phyloP scores from a whole-genome alignment of 345 rosid species.

The Lepidium sativum region DNA sequence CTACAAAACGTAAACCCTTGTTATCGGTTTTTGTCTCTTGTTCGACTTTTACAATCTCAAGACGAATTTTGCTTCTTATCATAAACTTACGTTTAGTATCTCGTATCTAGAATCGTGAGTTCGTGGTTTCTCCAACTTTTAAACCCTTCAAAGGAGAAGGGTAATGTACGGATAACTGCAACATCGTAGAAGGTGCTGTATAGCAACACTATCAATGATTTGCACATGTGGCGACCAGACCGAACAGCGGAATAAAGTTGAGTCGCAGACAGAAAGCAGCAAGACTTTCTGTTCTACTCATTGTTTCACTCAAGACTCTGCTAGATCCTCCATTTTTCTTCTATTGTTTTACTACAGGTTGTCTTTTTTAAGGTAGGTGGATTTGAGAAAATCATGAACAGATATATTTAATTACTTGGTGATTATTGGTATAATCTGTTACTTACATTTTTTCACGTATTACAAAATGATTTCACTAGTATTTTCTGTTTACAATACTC shows the following conservation, averaged over 20 bases:
- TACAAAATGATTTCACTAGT: no score
- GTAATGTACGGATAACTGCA: no score
- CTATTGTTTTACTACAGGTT: no score
- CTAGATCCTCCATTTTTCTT: neutral
- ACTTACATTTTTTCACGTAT: no score
- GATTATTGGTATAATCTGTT: no score
- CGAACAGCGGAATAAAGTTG: neutral
- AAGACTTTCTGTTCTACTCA: neutral
- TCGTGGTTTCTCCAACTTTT: neutral
- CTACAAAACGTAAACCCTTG: slow-evolving; percentile 17
- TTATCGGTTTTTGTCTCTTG: neutral
- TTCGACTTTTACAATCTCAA: slow-evolving; percentile 7
- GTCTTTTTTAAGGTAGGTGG: no score
- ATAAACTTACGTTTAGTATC: neutral
- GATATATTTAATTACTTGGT: no score
- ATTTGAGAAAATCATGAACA: no score
- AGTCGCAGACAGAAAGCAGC: neutral
- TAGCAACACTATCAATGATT: neutral
- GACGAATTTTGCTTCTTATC: slow-evolving; percentile 13
- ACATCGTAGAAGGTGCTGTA: no score
- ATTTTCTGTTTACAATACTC: no score
- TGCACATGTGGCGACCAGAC: neutral
- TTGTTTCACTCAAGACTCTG: neutral
- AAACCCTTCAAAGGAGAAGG: no score
- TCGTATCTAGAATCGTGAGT: neutral